Evolutionary conservation across 2,329 filamentous ascomycete species (phyloP).

Genomic region (Laburnicola sp.): DNA sequence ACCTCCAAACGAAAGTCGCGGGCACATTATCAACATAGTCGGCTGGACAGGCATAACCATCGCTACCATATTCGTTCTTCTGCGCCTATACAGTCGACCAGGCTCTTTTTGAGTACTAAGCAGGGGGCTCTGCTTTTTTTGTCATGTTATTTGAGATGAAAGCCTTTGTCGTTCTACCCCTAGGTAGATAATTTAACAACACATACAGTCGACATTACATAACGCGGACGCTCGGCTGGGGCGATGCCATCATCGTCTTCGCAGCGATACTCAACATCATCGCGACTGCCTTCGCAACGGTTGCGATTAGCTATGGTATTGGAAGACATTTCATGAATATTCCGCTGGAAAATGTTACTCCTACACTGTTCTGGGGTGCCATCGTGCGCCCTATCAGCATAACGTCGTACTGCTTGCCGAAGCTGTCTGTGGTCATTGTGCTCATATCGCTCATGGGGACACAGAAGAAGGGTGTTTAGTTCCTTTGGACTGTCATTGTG

Average conservation of each 20-base stretch:
- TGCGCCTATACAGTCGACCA: conserved; percentile 7
- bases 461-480: background rate
- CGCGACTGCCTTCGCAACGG: background rate
- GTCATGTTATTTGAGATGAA: too few relatives aligned
- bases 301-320: background rate
- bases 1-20: conserved; percentile 3
- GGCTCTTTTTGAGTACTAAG: too few relatives aligned
- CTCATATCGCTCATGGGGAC: background rate
- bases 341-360: background rate
- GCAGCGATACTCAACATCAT: background rate
- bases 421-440: conserved; percentile 3
- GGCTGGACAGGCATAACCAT: background rate
- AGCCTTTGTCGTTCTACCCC: too few relatives aligned
- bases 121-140: too few relatives aligned
- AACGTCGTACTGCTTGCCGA: conserved; percentile 1
- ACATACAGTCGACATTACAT: too few relatives aligned
- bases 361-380: background rate
- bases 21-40: conserved; percentile 8
- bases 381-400: conserved; percentile 2
- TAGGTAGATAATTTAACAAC: too few relatives aligned
- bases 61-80: background rate
- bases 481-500: background rate
- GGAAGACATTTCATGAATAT: conserved; percentile 1
- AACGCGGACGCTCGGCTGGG: conserved; percentile 1
- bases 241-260: conserved; percentile 4